These are phyloP conservation scores for Clavariopsis aquatica DNA, from an alignment of 495 filamentous ascomycete genomes.

Conservation along the genomic window DNA sequence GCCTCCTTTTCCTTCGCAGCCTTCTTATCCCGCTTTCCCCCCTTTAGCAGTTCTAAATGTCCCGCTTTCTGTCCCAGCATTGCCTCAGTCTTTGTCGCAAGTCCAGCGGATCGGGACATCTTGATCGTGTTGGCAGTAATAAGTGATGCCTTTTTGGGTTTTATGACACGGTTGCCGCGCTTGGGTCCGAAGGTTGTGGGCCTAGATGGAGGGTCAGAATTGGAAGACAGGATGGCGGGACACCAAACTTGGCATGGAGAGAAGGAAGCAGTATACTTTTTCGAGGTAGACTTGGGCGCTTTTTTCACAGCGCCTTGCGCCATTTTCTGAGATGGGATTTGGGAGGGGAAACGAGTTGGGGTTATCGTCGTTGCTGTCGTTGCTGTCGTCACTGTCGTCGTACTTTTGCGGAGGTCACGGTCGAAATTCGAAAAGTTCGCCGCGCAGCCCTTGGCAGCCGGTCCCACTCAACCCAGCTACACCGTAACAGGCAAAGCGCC, in stretches of 20 bases:
- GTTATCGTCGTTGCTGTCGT: background rate
- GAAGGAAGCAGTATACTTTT: constrained; percentile 20
- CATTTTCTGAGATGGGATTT: constrained; percentile 18
- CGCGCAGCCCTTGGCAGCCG: constrained; percentile 2
- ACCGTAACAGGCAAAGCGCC: background rate
- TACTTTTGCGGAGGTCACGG: background rate
- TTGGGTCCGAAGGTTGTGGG: constrained; percentile 46
- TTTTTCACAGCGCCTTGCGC: constrained; percentile 44
- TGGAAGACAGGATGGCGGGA: constrained; percentile 2
- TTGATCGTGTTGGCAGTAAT: constrained; percentile 62
- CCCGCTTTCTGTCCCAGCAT: constrained; percentile 68
- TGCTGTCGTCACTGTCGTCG: too few relatives aligned
- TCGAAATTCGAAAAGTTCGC: constrained; percentile 26
- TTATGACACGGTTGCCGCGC: constrained; percentile 62
- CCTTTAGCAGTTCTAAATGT: constrained; percentile 69
- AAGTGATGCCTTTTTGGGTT: constrained; percentile 66
- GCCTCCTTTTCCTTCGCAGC: constrained; percentile 43
- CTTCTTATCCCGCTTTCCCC: constrained; percentile 66
- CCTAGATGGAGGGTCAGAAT: constrained; percentile 24
- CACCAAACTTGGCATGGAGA: background rate
- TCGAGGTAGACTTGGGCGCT: constrained; percentile 30
- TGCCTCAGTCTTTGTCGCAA: constrained; percentile 65
- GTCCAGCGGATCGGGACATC: constrained; percentile 69
- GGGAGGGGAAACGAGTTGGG: background rate
- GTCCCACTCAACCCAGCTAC: background rate